These are phyloP conservation scores for Colletotrichum tropicicola DNA, from an alignment of 2,329 filamentous ascomycete genomes.

Conservation along the genomic window DNA sequence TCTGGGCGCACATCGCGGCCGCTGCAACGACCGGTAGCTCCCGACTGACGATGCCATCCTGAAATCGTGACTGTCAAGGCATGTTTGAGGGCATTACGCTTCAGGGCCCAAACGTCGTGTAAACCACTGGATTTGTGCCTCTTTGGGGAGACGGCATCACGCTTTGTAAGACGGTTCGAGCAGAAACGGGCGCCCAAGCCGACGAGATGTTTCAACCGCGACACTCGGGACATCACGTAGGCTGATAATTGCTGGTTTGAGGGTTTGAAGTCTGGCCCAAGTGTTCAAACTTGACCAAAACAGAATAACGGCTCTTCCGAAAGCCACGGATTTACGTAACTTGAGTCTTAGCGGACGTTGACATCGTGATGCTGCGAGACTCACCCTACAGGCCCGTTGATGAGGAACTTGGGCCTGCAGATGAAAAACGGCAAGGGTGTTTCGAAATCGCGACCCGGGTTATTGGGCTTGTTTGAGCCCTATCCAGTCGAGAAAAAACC, in stretches of 20 bases:
- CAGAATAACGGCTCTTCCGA: neutral
- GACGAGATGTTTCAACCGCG: neutral
- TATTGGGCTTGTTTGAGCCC: constrained; percentile 11
- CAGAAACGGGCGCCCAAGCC: neutral
- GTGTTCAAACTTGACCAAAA: neutral
- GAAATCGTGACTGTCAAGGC: neutral
- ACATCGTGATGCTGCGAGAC: neutral
- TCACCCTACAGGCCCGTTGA: neutral
- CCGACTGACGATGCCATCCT: neutral
- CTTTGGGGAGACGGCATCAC: neutral
- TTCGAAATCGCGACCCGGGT: constrained; percentile 1
- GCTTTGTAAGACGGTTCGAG: neutral
- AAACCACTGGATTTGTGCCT: neutral
- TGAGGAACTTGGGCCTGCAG: neutral
- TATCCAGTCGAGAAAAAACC: neutral
- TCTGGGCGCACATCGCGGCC: neutral
- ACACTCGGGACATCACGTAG: neutral
- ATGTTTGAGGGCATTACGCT: neutral
- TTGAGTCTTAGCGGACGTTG: neutral
- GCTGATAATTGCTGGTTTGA: neutral
- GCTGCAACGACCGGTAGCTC: neutral
- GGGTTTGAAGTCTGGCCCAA: neutral
- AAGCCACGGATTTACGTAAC: neutral
- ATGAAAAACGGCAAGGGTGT: neutral
- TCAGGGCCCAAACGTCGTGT: neutral